These are phyloP conservation scores for Sporobolomyces phaffii DNA, from an alignment of 768 basidiomycete species.

Conservation along the genomic window DNA sequence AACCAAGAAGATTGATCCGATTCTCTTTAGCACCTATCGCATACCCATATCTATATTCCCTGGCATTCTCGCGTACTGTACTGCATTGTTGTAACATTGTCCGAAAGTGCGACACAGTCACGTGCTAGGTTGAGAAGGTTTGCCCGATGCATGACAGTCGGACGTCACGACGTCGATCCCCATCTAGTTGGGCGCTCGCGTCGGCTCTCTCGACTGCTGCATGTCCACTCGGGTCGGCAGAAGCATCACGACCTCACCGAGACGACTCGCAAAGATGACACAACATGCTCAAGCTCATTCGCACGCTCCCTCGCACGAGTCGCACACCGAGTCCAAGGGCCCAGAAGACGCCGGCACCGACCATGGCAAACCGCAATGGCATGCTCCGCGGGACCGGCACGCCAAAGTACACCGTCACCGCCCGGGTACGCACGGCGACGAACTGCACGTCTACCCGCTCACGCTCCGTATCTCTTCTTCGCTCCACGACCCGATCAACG, in stretches of 20 bases:
- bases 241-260: neutral
- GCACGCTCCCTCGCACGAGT: neutral
- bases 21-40: no score
- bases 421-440: neutral
- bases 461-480: slow-evolving; percentile 16
- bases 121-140: no score
- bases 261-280: neutral
- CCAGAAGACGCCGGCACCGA: neutral
- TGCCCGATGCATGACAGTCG: no score
- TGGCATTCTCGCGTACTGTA: no score
- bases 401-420: slow-evolving; percentile 24
- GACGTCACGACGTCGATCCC: no score
- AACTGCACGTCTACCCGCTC: slow-evolving; percentile 27
- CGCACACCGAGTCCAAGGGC: neutral
- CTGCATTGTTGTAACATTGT: no score
- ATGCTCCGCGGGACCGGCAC: neutral
- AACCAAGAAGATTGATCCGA: slow-evolving; percentile 13
- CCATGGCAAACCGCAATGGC: slow-evolving; percentile 13
- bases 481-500: slow-evolving; percentile 26
- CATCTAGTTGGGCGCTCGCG: no score
- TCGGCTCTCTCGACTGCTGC: neutral
- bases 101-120: no score
- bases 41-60: no score
- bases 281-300: neutral
- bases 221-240: neutral